Evolutionary conservation across 2,329 filamentous ascomycete genomes (phyloP), one percentile per base, ranked within the genome.

Genomic region (Penicillium sp.): DNA sequence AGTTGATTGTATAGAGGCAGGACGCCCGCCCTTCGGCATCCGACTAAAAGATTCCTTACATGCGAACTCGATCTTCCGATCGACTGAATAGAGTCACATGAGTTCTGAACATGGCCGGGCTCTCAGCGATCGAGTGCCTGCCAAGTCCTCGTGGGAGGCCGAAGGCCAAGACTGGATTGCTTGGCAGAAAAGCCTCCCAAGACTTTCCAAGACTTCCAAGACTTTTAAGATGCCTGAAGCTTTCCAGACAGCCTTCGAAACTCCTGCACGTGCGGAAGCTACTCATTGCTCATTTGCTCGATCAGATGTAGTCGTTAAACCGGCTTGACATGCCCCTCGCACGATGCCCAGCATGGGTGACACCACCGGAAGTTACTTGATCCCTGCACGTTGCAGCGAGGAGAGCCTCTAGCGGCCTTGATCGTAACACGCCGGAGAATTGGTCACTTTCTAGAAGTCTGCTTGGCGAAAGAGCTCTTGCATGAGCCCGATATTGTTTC

Each of bases 231-330:
- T 22, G 14, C 30, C 35, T 37, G 45, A 53, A 62, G 53, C 49
- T 60, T 58, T 37, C 60, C 57, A 60, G 25, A 52, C 2, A 57
- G 10, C 33, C 6, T 11, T n/a, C 37, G 45, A 43, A 45, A 42
- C 13, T 37, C 40, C 35, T 3, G 45, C 62, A 64, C 62, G 62
- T 64, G 62, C 35, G 49, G 14, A 49, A 22, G 6, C 4, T 42
- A 6, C 40, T 11, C 26, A 11, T 1, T 7, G 35, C 49, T 43
- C 16, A 62, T 63, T 64, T 49, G 62, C 28, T 26, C 19, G 13
- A 3, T 19, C 4, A 2, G 7, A 33, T 37, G 0, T 26, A 7
- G 7, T 37, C 7, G 11, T 33, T 5, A 10, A 13, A 6, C 4
- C 13, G 35, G 19, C 14, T 33, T 7, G 14, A 46, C 22, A 33